Conservation (phyloP, 2,329 filamentous ascomycete species). For the Trichoderma asperellum region DNA sequence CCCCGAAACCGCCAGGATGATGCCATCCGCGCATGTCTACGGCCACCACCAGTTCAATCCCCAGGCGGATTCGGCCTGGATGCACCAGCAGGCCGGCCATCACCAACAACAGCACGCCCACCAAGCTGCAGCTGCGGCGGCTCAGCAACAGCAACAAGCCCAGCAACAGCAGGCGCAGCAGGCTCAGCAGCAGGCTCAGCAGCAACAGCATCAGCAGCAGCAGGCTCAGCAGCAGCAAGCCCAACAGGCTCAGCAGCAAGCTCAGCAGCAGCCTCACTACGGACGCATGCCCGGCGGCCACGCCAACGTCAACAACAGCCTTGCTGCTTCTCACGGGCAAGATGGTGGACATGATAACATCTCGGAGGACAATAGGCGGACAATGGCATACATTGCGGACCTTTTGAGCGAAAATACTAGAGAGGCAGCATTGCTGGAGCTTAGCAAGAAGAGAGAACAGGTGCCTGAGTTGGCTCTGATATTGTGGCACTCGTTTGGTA, state of each 20-base stretch:
- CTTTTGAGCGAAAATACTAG: conserved; percentile 84
- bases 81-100: conserved; percentile 67
- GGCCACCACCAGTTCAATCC: conserved; percentile 69
- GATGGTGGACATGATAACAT: conserved; percentile 67
- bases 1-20: conserved; percentile 52
- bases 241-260: conserved; percentile 44
- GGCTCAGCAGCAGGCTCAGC: conserved; percentile 44
- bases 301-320: conserved; percentile 49
- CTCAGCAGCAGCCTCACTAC: conserved; percentile 64
- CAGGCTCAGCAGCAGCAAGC: conserved; percentile 53
- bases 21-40: conserved; percentile 67
- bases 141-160: conserved; percentile 57
- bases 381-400: conserved; percentile 91
- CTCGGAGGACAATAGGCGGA: conserved; percentile 88
- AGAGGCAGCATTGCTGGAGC: conserved; percentile 87
- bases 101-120: conserved; percentile 61
- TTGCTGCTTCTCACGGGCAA: conserved; percentile 55
- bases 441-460: conserved; percentile 98
- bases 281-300: conserved; percentile 72
- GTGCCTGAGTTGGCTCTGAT: conserved; percentile 95
- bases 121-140: conserved; percentile 51
- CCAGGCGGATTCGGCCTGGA: conserved; percentile 66
- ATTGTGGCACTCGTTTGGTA: conserved; percentile 98
- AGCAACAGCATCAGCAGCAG: conserved; percentile 45
- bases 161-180: conserved; percentile 60